Base-by-base conservation (phyloP, 805 yeast species). In the Pichia kluyveri region DNA sequence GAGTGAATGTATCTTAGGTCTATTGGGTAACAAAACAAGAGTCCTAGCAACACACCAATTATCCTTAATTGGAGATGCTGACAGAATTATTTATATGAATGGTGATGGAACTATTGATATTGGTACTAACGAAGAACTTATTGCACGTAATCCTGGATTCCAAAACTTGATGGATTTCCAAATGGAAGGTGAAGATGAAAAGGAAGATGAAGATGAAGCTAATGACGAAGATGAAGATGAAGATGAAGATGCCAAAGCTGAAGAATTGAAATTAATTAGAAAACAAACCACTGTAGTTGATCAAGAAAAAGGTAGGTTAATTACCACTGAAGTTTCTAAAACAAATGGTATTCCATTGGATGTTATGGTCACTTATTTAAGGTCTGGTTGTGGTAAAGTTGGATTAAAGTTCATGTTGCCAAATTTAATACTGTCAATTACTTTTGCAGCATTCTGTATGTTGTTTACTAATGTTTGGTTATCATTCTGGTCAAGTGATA, bases 401-500 rank as follows among this genome's bases (percentile, higher is more conserved):
- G 75, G 62, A 50, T 56, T 3, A 43, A n/a, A n/a, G n/a, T n/a
- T n/a, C n/a, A n/a, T n/a, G n/a, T n/a, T n/a, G n/a, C n/a, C n/a
- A n/a, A n/a, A n/a, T n/a, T n/a, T n/a, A n/a, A n/a, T n/a, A n/a
- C n/a, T n/a, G n/a, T n/a, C n/a, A 56, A 23, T 34, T 60, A 37
- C 14, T 53, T 1, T 32, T n/a, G 48, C 53, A 8, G 72, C 76
- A 0, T 82, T 80, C 62, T 68, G 73, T 49, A 69, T 67, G 46
- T 61, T 83, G 28, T 80, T 83, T 60, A 73, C 82, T 41, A 82
- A 80, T 60, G 79, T 82, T 27, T 86, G 95, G 95, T 68, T 88
- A 52, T 82, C 93, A 1, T 88, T 82, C 65, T 88, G 96, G 96
- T 71, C 84, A 1, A n/a, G n/a, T n/a, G n/a, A n/a, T n/a, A n/a